A percentile compares a stretch with the other conserved stretches of the same genome.
These are phyloP conservation scores for Fragilariopsis cylindrus DNA, from an alignment of 108 stramenopile species.

Conservation along the genomic window DNA sequence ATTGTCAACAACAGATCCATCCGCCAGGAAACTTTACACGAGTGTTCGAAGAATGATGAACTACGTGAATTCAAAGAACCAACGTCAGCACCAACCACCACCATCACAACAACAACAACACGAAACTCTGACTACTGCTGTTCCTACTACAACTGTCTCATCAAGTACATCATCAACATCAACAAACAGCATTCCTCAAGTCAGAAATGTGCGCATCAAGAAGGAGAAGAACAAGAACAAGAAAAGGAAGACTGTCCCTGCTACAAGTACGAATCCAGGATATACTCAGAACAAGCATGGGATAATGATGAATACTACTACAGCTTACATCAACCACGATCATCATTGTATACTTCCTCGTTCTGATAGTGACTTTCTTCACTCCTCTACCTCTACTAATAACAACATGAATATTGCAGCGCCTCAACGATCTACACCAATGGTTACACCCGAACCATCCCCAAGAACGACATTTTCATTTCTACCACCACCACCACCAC, in stretches of 20 bases:
- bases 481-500: neutral
- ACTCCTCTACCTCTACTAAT: neutral
- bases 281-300: neutral
- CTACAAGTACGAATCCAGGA: neutral
- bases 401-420: neutral
- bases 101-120: neutral
- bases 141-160: neutral
- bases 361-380: neutral
- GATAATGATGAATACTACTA: neutral
- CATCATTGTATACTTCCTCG: neutral
- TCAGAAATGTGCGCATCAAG: neutral
- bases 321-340: neutral
- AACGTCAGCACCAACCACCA: neutral
- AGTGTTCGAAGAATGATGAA: slow-evolving; percentile 31
- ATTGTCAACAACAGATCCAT: slow-evolving; percentile 16
- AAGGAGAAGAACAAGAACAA: neutral
- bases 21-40: slow-evolving; percentile 24
- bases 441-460: slow-evolving; percentile 18
- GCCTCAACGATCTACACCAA: neutral
- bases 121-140: neutral
- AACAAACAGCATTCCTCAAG: neutral
- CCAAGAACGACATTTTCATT: neutral
- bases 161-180: too few relatives aligned
- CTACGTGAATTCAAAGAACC: slow-evolving; percentile 19
- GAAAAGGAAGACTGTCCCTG: neutral